phyloP scores from a whole-genome alignment of 257 asterid genomes.

The Solanum bulbocastanum region DNA sequence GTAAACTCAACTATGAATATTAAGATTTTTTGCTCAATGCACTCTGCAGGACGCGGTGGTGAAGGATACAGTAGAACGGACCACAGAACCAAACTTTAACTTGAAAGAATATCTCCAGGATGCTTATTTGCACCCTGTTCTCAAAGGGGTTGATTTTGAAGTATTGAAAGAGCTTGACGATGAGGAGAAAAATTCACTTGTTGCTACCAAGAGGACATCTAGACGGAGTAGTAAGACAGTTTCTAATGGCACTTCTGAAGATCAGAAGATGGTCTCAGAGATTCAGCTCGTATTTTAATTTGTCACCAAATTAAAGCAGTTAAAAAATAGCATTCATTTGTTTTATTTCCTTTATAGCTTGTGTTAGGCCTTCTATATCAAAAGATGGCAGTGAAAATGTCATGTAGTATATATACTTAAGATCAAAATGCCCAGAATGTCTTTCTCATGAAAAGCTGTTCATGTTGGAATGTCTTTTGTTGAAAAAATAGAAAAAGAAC shows the following conservation, averaged over 20 bases:
- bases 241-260: constrained; percentile 12
- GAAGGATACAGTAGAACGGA: constrained; percentile 56
- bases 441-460: background rate
- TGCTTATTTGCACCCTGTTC: constrained; percentile 56
- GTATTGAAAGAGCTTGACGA: constrained; percentile 5
- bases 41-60: constrained; percentile 48
- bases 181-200: constrained; percentile 22
- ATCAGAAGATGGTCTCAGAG: background rate
- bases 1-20: background rate
- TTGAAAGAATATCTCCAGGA: constrained; percentile 30
- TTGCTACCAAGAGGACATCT: constrained; percentile 26
- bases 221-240: constrained; percentile 7
- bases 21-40: background rate
- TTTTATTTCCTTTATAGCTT: background rate
- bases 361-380: background rate
- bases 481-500: background rate
- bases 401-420: background rate
- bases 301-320: background rate
- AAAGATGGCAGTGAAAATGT: background rate
- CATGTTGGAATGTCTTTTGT: background rate
- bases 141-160: constrained; percentile 24
- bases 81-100: constrained; percentile 40
- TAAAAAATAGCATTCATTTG: background rate
- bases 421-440: background rate
- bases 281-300: background rate